Evolutionary conservation across 2,329 filamentous ascomycete genomes (phyloP).

Genomic region (Paecilomyces sp.): DNA sequence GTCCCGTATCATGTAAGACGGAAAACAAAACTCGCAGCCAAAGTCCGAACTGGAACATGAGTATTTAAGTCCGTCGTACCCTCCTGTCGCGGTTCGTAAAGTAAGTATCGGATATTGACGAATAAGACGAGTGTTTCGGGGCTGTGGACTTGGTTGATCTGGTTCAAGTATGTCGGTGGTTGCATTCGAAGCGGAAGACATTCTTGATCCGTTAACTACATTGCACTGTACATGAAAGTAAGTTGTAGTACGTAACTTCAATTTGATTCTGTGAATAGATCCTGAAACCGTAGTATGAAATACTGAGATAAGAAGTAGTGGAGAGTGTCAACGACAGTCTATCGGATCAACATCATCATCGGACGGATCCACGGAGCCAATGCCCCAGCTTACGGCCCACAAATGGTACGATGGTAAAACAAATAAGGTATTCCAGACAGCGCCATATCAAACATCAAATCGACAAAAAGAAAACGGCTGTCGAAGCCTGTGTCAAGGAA

Average conservation of each 20-base stretch:
- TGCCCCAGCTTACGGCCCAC: background rate
- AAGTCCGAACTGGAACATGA: too few species aligned
- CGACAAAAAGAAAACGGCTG: constrained; percentile 4
- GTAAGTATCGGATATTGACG: too few species aligned
- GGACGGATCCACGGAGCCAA: background rate
- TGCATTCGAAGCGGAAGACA: too few species aligned
- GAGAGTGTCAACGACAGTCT: background rate
- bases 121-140: too few species aligned
- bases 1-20: too few species aligned
- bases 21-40: too few species aligned
- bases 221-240: too few species aligned
- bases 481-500: constrained; percentile 5
- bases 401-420: constrained; percentile 1
- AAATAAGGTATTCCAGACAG: constrained; percentile 1
- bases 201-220: too few species aligned
- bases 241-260: background rate
- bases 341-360: background rate
- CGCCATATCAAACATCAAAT: constrained; percentile 1
- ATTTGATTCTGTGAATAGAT: background rate
- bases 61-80: too few species aligned
- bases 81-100: too few species aligned
- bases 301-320: background rate
- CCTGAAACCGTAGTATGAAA: background rate
- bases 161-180: too few species aligned
- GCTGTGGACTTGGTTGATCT: too few species aligned